Evolutionary conservation across 2,329 filamentous ascomycete genomes (phyloP).

Genomic region (Sporothrix globosa): DNA sequence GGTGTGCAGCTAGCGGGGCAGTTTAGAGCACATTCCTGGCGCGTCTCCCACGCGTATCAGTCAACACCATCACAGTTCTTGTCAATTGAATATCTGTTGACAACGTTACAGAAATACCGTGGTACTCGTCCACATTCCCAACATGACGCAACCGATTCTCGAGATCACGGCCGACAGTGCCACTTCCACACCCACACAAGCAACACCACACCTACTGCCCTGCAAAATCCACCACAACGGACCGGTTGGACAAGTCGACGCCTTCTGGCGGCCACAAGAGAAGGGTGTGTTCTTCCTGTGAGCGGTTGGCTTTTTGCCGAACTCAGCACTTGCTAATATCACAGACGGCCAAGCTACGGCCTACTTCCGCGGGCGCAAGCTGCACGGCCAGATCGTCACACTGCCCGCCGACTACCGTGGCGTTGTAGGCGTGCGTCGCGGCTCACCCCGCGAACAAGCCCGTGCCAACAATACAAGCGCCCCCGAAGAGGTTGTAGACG

Average conservation of each 20-base stretch:
- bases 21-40: conserved; percentile 7
- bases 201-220: conserved; percentile 73
- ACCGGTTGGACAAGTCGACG: conserved; percentile 61
- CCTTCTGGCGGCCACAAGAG: conserved; percentile 69
- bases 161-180: conserved; percentile 42
- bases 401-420: conserved; percentile 75
- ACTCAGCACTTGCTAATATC: not conserved
- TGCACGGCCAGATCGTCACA: conserved; percentile 67
- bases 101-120: not conserved
- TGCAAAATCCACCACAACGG: conserved; percentile 81
- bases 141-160: conserved; percentile 52
- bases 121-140: conserved; percentile 12
- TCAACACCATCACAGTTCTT: not conserved
- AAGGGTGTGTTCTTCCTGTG: not conserved
- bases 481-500: conserved; percentile 39
- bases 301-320: too few species aligned
- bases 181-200: conserved; percentile 41
- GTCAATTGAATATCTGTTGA: not conserved
- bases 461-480: conserved; percentile 29
- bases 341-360: conserved; percentile 58
- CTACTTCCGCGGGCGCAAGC: conserved; percentile 79
- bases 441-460: conserved; percentile 42
- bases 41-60: conserved; percentile 16
- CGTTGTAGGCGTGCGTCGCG: conserved; percentile 56
- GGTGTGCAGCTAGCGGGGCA: conserved; percentile 18